Evolutionary conservation across 192 early-diverging fungal genomes (phyloP).

Genomic region (Coemansia sp.): DNA sequence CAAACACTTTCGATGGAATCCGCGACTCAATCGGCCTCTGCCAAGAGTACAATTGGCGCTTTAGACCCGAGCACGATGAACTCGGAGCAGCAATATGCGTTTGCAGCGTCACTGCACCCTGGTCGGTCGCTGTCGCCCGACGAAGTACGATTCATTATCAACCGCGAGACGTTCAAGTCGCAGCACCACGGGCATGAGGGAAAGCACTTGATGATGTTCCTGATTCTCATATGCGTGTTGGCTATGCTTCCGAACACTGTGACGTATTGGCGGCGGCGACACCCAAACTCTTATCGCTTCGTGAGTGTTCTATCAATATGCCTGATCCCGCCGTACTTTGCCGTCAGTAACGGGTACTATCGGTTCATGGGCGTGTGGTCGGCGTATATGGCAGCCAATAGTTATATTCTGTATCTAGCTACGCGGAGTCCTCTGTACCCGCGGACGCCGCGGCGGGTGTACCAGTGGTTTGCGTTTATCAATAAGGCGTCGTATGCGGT

Average conservation of each 20-base stretch:
- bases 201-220: slow-evolving; percentile 44
- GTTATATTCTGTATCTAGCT: slow-evolving; percentile 41
- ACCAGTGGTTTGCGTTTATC: slow-evolving; percentile 53
- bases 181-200: slow-evolving; percentile 42
- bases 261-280: slow-evolving; percentile 39
- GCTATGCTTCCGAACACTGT: slow-evolving; percentile 46
- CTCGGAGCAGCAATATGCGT: slow-evolving; percentile 23
- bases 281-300: slow-evolving; percentile 41
- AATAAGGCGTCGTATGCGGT: slow-evolving; percentile 51
- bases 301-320: slow-evolving; percentile 48
- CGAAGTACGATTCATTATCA: slow-evolving; percentile 17
- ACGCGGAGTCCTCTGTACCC: slow-evolving; percentile 39
- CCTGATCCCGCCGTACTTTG: slow-evolving; percentile 52
- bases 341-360: slow-evolving; percentile 32
- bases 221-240: slow-evolving; percentile 40
- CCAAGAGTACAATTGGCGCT: neutral
- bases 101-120: slow-evolving; percentile 27
- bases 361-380: slow-evolving; percentile 45
- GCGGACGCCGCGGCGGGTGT: slow-evolving; percentile 47
- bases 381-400: slow-evolving; percentile 32
- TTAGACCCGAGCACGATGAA: slow-evolving; percentile 10
- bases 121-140: slow-evolving; percentile 28
- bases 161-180: slow-evolving; percentile 33
- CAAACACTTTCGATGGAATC: slow-evolving; percentile 6
- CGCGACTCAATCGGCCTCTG: neutral